Base-by-base conservation (phyloP, 2,329 filamentous ascomycete genomes). In the Sporothrix globosa region DNA sequence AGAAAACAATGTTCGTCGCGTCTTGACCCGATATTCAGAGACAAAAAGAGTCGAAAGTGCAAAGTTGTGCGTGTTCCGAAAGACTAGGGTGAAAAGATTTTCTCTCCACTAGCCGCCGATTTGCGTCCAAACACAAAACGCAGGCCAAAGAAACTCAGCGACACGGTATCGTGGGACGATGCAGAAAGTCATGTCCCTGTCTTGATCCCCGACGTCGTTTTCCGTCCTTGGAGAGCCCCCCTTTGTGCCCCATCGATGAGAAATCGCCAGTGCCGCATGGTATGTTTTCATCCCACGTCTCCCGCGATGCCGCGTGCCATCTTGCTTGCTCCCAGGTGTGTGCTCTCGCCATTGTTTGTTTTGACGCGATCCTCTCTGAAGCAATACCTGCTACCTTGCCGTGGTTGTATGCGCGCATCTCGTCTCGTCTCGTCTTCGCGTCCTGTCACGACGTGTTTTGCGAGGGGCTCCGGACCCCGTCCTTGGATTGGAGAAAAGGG, bases 81-180 rank as follows among this genome's bases (percentile, higher is more conserved):
- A 14, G 11, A 46, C 58, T 63, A 63, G 58, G 58, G 58, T 63
- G 39, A 63, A 63, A 63, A 39, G n/a, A 21, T 63, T 63, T 46
- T 63, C 27, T n/a, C 27, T 46, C 58, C 58, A 44, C 58, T 63
- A 46, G 58, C 56, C 34, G 24, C 56, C 34, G n/a, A 44, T 50
- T 50, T 50, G 19, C 19, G 9, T 9, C 19, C 48, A 24, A 21
- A 41, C 56, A 44, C 39, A 46, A 27, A 46, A 63, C 58, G 58
- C 58, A n/a, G 58, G 39, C 21, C 56, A 46, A 27, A 63, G 54
- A 63, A 17, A 63, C 39, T 7, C 39, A 21, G 39, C 39, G 58
- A 46, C 58, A 46, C 39, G 21, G n/a, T 46, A 21, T 46, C 39
- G 39, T 63, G 58, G 39, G 39, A 63, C 58, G 39, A 27, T 46